Evolutionary conservation across 2,329 filamentous ascomycete genomes (phyloP).

Genomic region (Periconia macrospinosa): DNA sequence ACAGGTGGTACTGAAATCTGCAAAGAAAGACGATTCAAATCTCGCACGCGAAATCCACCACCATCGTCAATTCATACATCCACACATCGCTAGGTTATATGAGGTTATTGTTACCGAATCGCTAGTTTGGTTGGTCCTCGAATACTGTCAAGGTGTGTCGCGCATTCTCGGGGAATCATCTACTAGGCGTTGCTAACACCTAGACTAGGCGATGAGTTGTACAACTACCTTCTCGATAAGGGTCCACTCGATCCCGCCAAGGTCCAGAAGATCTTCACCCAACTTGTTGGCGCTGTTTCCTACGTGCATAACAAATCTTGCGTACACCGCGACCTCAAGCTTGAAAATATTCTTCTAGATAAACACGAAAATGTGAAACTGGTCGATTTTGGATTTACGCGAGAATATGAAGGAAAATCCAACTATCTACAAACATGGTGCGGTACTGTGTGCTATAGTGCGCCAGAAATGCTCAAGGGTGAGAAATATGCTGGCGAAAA

Average conservation of each 20-base stretch:
- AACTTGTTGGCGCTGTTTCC: constrained; percentile 89
- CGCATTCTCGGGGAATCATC: neutral
- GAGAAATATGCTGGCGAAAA: constrained; percentile 98
- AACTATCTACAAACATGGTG: constrained; percentile 98
- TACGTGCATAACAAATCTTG: constrained; percentile 96
- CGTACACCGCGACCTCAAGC: constrained; percentile 93
- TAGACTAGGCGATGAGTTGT: constrained; percentile 82
- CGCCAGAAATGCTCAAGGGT: constrained; percentile 96
- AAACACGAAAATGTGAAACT: constrained; percentile 97
- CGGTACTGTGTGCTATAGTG: constrained; percentile 95
- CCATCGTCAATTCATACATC: constrained; percentile 95
- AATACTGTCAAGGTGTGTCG: constrained; percentile 83
- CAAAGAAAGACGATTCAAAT: constrained; percentile 93
- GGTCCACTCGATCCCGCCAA: constrained; percentile 82
- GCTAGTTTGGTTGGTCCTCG: constrained; percentile 92
- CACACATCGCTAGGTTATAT: constrained; percentile 94
- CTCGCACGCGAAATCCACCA: constrained; percentile 97
- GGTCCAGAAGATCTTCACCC: constrained; percentile 93
- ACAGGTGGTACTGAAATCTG: constrained; percentile 98
- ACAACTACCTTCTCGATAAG: constrained; percentile 89
- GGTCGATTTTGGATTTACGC: constrained; percentile 96
- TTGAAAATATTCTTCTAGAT: constrained; percentile 95
- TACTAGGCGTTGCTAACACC: constrained; percentile 5
- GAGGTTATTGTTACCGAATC: constrained; percentile 97
- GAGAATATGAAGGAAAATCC: constrained; percentile 93